Evolutionary conservation across 2,329 filamentous ascomycete genomes (phyloP).

Genomic region (Botrytis deweyae): DNA sequence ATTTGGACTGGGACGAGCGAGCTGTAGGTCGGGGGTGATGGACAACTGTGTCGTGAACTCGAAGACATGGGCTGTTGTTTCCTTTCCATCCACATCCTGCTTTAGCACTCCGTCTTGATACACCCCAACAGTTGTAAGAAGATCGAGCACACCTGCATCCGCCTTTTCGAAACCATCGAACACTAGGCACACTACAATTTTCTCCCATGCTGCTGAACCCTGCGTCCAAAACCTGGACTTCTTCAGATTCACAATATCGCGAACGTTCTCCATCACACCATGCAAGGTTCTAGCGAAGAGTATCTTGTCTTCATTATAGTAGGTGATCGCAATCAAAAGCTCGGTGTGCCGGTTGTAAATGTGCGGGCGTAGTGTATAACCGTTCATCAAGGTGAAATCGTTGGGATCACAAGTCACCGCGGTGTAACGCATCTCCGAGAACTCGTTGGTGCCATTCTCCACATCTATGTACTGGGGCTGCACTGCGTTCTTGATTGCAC

Average conservation of each 20-base stretch:
- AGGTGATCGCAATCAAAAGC: conserved; percentile 94
- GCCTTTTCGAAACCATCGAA: conserved; percentile 98
- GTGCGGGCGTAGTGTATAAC: conserved; percentile 93
- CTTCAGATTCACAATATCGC: conserved; percentile 97
- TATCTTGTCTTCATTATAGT: conserved; percentile 99
- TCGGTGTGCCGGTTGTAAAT: conserved; percentile 99
- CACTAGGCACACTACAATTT: conserved; percentile 95
- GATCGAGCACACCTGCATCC: conserved; percentile 91
- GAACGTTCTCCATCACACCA: conserved; percentile 98
- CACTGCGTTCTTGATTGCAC: conserved; percentile 94
- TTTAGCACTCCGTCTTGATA: conserved; percentile 99
- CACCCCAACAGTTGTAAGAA: conserved; percentile 89
- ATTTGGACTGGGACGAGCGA: conserved; percentile 72
- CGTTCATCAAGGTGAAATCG: conserved; percentile 97
- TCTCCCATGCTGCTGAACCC: conserved; percentile 97
- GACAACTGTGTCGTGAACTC: conserved; percentile 98
- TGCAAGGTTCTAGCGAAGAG: conserved; percentile 89
- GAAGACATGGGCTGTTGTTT: conserved; percentile 95
- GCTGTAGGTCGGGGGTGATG: conserved; percentile 94
- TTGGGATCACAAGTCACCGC: conserved; percentile 97
- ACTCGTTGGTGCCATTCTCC: conserved; percentile 92
- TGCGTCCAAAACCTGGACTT: conserved; percentile 99
- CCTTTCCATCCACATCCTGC: conserved; percentile 95
- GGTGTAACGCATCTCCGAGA: conserved; percentile 97
- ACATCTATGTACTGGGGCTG: conserved; percentile 89